Evolutionary conservation across 2,329 filamentous ascomycete species (phyloP), one percentile per base, ranked within the genome.

Genomic region (Alternaria solani): DNA sequence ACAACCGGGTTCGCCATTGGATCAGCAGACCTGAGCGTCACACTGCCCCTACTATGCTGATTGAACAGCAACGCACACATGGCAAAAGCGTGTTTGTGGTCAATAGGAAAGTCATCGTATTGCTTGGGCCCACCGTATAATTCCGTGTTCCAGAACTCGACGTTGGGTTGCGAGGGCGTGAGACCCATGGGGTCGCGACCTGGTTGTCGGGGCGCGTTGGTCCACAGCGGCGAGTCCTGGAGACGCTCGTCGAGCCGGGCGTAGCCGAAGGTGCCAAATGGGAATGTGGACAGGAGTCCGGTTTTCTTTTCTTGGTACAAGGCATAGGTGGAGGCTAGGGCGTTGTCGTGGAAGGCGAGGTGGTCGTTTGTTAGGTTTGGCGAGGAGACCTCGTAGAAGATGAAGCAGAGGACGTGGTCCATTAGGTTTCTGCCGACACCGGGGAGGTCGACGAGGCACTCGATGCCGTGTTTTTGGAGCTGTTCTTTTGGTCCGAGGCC

Each of bases 351-450:
- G 74, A 87, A 86, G 42, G 86, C 81, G n/a, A 83, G 79, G 58
- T 84, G 74, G 71, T 89, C 87, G 48, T 80, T 86, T 14, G 87
- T 85, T 76, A 55, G 81, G 76, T 20, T 73, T 69, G 87, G 88
- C 66, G 89, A 84, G 0, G 78, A 64, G 38, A 86, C 84, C 74
- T 88, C 84, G 71, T 89, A 89, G 72, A 86, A 89, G 55, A 86
- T 84, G 71, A 89, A 88, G 52, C 66, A 69, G 51, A 77, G 66
- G n/a, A 84, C 83, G 48, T 89, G 87, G 69, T 91, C 89, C 55
- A 87, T 82, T 2, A 91, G 80, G 72, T 90, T 88, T 59, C 83
- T 83, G 1, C 88, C 89, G 1, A 91, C 87, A 26, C 88, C 86
- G 0, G 85, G 84, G 0, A 87, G 84, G 62, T 89, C 81, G 7